phyloP scores from a whole-genome alignment of 2,329 filamentous ascomycete genomes.

The Arthrobotrys iridis region DNA sequence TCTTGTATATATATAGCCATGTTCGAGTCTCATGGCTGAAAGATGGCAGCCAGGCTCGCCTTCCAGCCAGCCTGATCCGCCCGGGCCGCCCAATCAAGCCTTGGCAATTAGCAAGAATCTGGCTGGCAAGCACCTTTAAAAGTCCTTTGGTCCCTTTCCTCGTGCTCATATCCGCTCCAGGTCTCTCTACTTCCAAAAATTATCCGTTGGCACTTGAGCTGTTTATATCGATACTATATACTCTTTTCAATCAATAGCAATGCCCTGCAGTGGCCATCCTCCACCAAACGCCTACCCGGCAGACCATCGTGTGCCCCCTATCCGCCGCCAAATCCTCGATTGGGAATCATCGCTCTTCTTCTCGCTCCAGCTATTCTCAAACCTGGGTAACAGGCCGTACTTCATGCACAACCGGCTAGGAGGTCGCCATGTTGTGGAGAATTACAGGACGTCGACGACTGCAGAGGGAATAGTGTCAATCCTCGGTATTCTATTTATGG shows the following conservation, averaged over 20 bases:
- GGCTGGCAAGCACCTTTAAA: background rate
- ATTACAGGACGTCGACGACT: background rate
- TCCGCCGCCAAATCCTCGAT: constrained; percentile 77
- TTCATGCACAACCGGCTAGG: constrained; percentile 18
- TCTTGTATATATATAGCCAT: too few relatives aligned
- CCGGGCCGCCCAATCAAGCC: background rate
- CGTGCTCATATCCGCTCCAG: background rate
- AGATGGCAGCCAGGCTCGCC: background rate
- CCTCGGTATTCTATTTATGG: background rate
- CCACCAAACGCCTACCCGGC: constrained; percentile 24
- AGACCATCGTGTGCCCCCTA: constrained; percentile 62
- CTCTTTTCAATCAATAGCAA: background rate
- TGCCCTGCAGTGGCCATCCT: constrained; percentile 39
- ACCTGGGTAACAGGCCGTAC: constrained; percentile 32
- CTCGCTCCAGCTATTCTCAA: constrained; percentile 69
- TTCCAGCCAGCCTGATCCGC: constrained; percentile 14
- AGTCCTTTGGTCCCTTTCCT: background rate
- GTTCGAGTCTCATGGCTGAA: background rate
- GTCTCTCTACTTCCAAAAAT: background rate
- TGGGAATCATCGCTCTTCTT: constrained; percentile 87
- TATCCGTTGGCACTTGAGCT: background rate
- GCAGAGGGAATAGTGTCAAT: background rate
- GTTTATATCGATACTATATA: background rate
- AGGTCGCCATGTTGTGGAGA: background rate
- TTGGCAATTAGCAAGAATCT: constrained; percentile 10